Base-by-base conservation (phyloP, 805 yeast genomes). In the Maudiozyma pseudohumilis region DNA sequence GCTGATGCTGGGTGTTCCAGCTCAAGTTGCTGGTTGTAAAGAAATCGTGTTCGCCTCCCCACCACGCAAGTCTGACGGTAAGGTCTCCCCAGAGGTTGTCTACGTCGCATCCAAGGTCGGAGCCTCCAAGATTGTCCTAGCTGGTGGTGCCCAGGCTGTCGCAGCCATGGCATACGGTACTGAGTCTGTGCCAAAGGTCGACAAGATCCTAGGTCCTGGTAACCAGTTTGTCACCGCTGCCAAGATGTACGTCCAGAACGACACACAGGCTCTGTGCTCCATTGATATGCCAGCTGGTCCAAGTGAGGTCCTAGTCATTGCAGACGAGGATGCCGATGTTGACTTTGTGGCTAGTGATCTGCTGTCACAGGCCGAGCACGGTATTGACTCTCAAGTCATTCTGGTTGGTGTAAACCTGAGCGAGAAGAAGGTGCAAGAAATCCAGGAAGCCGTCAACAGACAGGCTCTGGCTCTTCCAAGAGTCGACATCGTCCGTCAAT, bases 231-330 rank as follows among this genome's bases (percentile, higher is more conserved):
- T 92, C 37, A 92, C 99, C 15, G 97, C 98, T 30, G 99, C 98
- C 30, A 92, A 92, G 70, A 92, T 92, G 99, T 68, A 81, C 57
- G 92, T 94, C 36, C 92, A 89, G 52, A 94, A 92, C 55, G 98
- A 92, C 56, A 83, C 96, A 1, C 80, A 80, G 45, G 97, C 98
- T 6, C 67, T 88, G 54, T 92, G 96, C 57, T 83, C 95, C 13
- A 92, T 92, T 49, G 99, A 92, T 61, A 89, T 92, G 97, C 99
- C 99, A 35, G 99, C 99, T 19, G 99, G 99, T 8, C 99, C 99
- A 21, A 83, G 95, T 36, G 99, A 92, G 64, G 99, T 92, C 18
- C 69, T 92, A 42, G 99, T 89, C n/a, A 69, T 92, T 50, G 95
- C 95, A 34, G 99, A 92, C 59, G 74, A 69, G 42, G 55, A 72